Base-by-base conservation (phyloP, 108 stramenopile genomes). In the Cyclotella atomus region DNA sequence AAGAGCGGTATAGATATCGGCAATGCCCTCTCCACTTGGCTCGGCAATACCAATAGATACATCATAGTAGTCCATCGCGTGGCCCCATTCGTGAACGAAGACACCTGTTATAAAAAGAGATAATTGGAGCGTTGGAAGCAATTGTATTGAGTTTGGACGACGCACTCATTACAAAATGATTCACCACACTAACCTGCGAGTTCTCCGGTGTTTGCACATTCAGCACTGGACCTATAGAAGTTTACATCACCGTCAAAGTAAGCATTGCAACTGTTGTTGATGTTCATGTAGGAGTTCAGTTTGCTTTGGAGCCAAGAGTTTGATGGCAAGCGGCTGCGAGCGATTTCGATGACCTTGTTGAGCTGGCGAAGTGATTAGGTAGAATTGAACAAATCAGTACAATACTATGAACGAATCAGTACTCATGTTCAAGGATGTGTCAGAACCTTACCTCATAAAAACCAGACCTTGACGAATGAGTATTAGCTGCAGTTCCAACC, bases 21-120 rank as follows among this genome's bases (percentile, higher is more conserved):
- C 75, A 53, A 76, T 62, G n/a, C 75, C 75, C 54, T 76, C 75
- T 33, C 75, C 75, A 29, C 56, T 59, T 23, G 75, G 75, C 15
- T 29, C 20, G 3, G 75, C 32, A 4, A 76, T 76, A 1, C 66
- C 66, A 10, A 10, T 44, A 21, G 19, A 25, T 7, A 68, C 46
- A 54, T 68, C 75, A 61, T 62, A 20, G 17, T 38, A 20, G 46
- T 76, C 75, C 66, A 76, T 53, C 0, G 65, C 73, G 29, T 65
- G 64, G 2, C 64, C 64, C 64, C 64, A 68, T 62, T 76, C 59
- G 43, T 76, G 75, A 36, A 24, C 66, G 19, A 76, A 21, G 1
- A 76, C 45, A 3, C n/a, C n/a, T 9, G 15, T 43, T 43, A 41
- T 38, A 21, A 23, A 8, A 8, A 29, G 9, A 30, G 9, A 41